Evolutionary conservation across 352 stramenopile species (phyloP), one percentile per base, ranked within the genome.

Genomic region (Globisporangium carolinianum): DNA sequence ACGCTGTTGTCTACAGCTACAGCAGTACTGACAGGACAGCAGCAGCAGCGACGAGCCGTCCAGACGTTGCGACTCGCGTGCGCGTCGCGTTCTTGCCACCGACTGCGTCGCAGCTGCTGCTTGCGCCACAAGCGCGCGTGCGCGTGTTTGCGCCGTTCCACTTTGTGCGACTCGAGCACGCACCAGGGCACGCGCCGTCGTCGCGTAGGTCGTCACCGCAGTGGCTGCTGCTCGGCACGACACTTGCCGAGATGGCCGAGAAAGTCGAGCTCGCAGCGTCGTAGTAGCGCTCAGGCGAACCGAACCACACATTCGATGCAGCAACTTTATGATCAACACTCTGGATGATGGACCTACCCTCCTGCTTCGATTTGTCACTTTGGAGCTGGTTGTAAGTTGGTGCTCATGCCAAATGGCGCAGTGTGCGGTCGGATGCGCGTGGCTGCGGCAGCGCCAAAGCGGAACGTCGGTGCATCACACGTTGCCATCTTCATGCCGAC

Each of bases 121-220:
- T 85, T 35, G 54, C 49, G 10, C 48, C 54, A 5, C 67, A 62
- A 32, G 64, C 54, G 11, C 51, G 71, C 39, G 17, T 88, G 10
- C 77, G 75, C 49, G 65, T 88, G 35, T 88, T 76, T 32, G 67
- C 71, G 47, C 80, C 80, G n/a, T 76, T 86, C 58, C 72, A 85
- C 47, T 79, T 90, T 47, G 55, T 88, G 9, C 55, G 58, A 12
- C 51, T 73, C 32, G 18, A 60, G 37, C 46, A 51, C 47, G 59
- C 71, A 17, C 48, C 53, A 49, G 66, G 72, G 35, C 62, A 39
- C 41, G 57, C 57, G 14, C 10, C 32, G 14, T 11, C 14, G 36
- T 49, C 39, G 46, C n/a, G 12, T 32, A 66, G 24, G 50, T 15
- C 50, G 36, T 14, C 41, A 9, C 45, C 45, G 6, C n/a, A 67